phyloP scores from a whole-genome alignment of 768 basidiomycete genomes.

The Gloeopeniophorella convolvens region DNA sequence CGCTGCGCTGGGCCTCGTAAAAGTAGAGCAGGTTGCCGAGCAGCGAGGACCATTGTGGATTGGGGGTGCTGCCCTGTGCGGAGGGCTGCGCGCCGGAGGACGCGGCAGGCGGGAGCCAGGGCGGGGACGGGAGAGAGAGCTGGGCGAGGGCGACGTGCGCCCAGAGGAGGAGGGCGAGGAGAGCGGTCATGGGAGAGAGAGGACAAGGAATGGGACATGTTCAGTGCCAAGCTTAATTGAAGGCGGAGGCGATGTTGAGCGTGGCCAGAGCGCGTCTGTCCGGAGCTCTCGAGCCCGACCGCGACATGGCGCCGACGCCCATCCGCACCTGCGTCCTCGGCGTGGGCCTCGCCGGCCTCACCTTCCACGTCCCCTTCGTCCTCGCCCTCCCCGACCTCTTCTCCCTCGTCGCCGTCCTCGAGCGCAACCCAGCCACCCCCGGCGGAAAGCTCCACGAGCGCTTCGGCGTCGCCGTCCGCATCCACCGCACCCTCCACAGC shows the following conservation, averaged over 20 bases:
- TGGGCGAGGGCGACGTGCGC: slow-evolving; percentile 40
- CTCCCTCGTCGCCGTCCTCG: slow-evolving; percentile 65
- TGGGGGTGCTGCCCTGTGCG: slow-evolving; percentile 37
- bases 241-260: not conserved
- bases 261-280: no score
- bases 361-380: slow-evolving; percentile 79
- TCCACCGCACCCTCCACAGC: slow-evolving; percentile 53
- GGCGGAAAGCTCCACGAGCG: slow-evolving; percentile 61
- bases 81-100: slow-evolving; percentile 48
- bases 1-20: slow-evolving; percentile 88
- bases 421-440: slow-evolving; percentile 55
- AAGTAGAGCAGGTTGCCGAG: slow-evolving; percentile 81
- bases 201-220: not conserved
- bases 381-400: slow-evolving; percentile 65
- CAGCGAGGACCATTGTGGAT: slow-evolving; percentile 75
- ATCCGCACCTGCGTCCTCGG: slow-evolving; percentile 66
- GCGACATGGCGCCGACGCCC: slow-evolving; percentile 31
- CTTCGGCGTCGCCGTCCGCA: slow-evolving; percentile 50
- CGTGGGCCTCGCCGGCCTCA: slow-evolving; percentile 67
- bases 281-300: no score
- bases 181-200: not conserved
- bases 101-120: slow-evolving; percentile 57
- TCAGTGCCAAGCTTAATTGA: not conserved
- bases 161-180: slow-evolving; percentile 18
- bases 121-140: slow-evolving; percentile 54